A percentile compares a stretch with the other conserved stretches of the same genome.
Conservation (phyloP, 2,329 filamentous ascomycete species). For the Paecilomyces niveus region DNA sequence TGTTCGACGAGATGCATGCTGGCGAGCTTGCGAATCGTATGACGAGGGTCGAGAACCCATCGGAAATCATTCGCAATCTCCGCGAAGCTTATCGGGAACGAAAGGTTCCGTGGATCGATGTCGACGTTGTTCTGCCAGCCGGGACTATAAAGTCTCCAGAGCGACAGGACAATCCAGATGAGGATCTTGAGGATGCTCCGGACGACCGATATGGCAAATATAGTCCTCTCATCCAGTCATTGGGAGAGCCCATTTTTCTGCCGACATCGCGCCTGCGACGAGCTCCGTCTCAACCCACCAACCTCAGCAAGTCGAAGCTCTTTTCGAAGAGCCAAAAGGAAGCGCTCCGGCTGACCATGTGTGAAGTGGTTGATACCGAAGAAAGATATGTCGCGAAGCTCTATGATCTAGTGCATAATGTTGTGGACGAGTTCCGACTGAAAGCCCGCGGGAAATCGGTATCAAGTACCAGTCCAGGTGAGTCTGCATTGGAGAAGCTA, state of each 20-base stretch:
- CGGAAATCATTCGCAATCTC: constrained; percentile 65
- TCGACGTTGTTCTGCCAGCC: constrained; percentile 78
- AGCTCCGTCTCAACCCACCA: constrained; percentile 78
- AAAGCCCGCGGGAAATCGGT: constrained; percentile 54
- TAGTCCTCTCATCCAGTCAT: constrained; percentile 65
- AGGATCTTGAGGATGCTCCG: constrained; percentile 39
- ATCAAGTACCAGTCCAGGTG: constrained; percentile 63
- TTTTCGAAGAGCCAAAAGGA: constrained; percentile 79
- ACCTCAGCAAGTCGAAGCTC: constrained; percentile 67
- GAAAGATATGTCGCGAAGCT: constrained; percentile 88
- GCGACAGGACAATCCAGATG: constrained; percentile 55
- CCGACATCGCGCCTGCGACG: constrained; percentile 78
- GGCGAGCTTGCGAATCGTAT: constrained; percentile 83
- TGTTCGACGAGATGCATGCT: constrained; percentile 89
- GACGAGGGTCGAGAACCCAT: constrained; percentile 69
- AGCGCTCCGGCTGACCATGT: constrained; percentile 78
- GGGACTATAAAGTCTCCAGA: constrained; percentile 63
- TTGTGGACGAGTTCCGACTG: constrained; percentile 72
- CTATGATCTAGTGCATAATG: constrained; percentile 70
- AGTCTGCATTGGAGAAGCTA: constrained; percentile 64
- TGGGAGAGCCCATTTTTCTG: constrained; percentile 79
- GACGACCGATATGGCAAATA: constrained; percentile 66
- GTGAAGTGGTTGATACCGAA: constrained; percentile 86
- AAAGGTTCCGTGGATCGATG: constrained; percentile 73
- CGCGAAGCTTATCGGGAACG: constrained; percentile 72